phyloP scores from a whole-genome alignment of 176 grass and related monocot genomes.

The Cocos nucifera region DNA sequence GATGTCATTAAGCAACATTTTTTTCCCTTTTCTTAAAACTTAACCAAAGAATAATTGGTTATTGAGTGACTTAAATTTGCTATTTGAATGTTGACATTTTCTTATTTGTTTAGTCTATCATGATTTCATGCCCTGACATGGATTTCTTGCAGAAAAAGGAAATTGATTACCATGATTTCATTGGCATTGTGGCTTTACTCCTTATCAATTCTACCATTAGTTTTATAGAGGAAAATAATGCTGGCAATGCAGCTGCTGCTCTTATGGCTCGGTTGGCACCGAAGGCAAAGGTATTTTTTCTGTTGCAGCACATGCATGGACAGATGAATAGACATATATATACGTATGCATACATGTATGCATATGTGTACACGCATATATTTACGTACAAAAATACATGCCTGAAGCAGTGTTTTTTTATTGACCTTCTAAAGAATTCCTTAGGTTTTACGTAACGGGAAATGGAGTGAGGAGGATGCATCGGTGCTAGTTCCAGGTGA shows the following conservation, averaged over 20 bases:
- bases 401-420: too few species aligned
- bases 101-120: background rate
- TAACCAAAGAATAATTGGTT: too few species aligned
- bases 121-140: too few species aligned
- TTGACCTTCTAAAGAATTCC: background rate
- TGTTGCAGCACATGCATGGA: too few species aligned
- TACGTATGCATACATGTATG: too few species aligned
- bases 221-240: conserved; percentile 66
- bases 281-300: conserved; percentile 42
- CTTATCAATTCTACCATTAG: conserved; percentile 75
- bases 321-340: too few species aligned
- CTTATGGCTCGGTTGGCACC: conserved; percentile 65
- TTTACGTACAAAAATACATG: too few species aligned
- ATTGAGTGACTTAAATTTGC: too few species aligned
- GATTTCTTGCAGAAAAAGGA: conserved; percentile 16
- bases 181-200: conserved; percentile 41
- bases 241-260: conserved; percentile 59
- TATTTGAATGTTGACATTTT: too few species aligned
- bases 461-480: conserved; percentile 50
- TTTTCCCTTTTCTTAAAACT: too few species aligned
- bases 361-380: too few species aligned
- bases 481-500: conserved; percentile 55
- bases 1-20: too few species aligned
- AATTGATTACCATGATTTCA: conserved; percentile 52
- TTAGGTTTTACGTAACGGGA: conserved; percentile 46